Percentiles rank a stretch among this genome's conserved stretches.
Conservation (phyloP, 108 stramenopile genomes). For the Skeletonema menzelii region DNA sequence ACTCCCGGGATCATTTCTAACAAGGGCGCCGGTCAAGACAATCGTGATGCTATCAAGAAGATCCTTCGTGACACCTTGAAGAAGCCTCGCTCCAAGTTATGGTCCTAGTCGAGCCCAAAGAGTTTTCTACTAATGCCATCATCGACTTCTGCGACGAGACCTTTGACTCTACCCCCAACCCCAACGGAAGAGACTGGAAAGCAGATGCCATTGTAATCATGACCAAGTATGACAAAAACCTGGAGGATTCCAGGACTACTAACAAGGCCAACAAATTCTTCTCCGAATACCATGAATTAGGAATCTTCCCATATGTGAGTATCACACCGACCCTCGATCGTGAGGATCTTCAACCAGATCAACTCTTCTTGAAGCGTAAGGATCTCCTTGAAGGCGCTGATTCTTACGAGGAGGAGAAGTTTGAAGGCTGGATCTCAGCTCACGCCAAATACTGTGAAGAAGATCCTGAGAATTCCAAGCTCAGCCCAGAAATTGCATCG, state of each 20-base stretch:
- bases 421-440: conserved; percentile 46
- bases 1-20: conserved; percentile 74
- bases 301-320: conserved; percentile 55
- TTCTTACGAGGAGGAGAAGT: conserved; percentile 49
- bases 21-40: conserved; percentile 62
- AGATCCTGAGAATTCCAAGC: conserved; percentile 40
- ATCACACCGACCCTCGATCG: conserved; percentile 71
- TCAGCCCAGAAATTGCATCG: conserved; percentile 25
- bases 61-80: conserved; percentile 63
- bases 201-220: conserved; percentile 66
- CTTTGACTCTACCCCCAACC: conserved; percentile 26
- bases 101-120: conserved; percentile 78
- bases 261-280: conserved; percentile 79
- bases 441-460: conserved; percentile 45
- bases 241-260: conserved; percentile 60
- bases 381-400: conserved; percentile 47
- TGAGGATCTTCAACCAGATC: conserved; percentile 59
- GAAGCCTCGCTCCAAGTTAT: conserved; percentile 69
- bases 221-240: conserved; percentile 81
- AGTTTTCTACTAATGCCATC: conserved; percentile 71
- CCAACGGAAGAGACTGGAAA: conserved; percentile 50
- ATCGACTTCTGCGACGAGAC: conserved; percentile 72
- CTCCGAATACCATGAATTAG: conserved; percentile 56
- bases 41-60: conserved; percentile 74
- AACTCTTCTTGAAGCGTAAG: conserved; percentile 48